Percentiles rank a stretch among this genome's conserved stretches.
These are phyloP conservation scores for Albizia julibrissin DNA, from an alignment of 306 rosid species.

Conservation along the genomic window DNA sequence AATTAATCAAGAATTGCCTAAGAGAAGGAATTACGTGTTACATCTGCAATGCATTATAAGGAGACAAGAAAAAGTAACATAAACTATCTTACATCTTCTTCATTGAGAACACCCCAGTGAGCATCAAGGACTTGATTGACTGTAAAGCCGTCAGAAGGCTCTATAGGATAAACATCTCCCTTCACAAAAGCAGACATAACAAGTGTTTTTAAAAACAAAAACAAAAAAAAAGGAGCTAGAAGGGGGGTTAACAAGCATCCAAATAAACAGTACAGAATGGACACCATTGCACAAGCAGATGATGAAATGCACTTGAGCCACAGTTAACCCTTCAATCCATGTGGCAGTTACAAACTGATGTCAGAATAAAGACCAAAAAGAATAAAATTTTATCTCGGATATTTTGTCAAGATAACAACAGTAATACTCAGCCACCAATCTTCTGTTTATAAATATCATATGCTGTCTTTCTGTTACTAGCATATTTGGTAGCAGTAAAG, in stretches of 20 bases:
- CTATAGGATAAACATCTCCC: slow-evolving; percentile 96
- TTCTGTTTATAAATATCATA: background rate
- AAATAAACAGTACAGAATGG: slow-evolving; percentile 24
- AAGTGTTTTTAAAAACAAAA: background rate
- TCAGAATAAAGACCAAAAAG: background rate
- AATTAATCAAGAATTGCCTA: slow-evolving; percentile 19
- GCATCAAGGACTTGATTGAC: slow-evolving; percentile 81
- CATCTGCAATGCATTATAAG: slow-evolving; percentile 18
- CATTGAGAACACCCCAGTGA: slow-evolving; percentile 84
- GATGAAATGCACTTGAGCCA: background rate
- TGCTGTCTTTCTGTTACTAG: background rate
- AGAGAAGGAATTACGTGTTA: slow-evolving; percentile 10
- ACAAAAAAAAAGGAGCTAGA: too few species aligned
- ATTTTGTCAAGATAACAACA: background rate
- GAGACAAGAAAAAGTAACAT: slow-evolving; percentile 14
- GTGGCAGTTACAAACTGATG: background rate
- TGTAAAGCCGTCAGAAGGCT: slow-evolving; percentile 56
- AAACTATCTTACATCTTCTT: slow-evolving; percentile 72
- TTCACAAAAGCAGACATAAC: slow-evolving; percentile 38
- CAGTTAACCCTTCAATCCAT: background rate
- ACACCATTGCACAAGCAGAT: background rate
- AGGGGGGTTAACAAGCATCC: slow-evolving; percentile 21
- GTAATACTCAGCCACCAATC: background rate
- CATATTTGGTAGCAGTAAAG: background rate
- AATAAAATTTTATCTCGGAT: background rate